Evolutionary conservation across 768 basidiomycete genomes (phyloP), one percentile per base, ranked within the genome.

Genomic region (Serendipita vermifera): DNA sequence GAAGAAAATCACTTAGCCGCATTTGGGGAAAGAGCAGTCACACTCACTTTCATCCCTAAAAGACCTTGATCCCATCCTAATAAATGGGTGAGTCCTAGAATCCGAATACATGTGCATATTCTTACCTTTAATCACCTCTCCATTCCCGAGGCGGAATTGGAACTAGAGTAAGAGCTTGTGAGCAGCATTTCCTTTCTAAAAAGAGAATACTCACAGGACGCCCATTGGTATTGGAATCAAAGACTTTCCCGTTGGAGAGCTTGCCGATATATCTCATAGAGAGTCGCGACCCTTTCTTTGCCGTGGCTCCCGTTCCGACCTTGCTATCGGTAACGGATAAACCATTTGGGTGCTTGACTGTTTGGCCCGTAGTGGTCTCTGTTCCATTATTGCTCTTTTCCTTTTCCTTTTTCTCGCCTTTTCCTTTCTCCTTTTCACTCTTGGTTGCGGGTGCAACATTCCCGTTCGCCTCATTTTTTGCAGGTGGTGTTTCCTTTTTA

Each of bases 211-310:
- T 64, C 65, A 94, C 87, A 24, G 91, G 89, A 63, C 85, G 83
- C 62, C 93, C 93, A 68, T 81, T 84, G 61, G 74, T 78, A 68
- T 91, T 91, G 61, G 76, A 73, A 70, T 92, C 89, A 61, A 91
- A 91, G 17, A 81, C 61, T 62, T 80, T 83, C 62, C 85, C 86
- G 59, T 82, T 80, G 54, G 71, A 68, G 38, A 96, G 74, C 72
- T 92, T 94, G 61, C 94, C 94, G 62, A 98, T 83, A 70, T 97
- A 98, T 57, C 94, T 76, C 84, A 98, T 87, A 55, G 73, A 73
- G 48, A 96, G 76, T 38, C 73, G 82, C 70, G 84, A 81, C 14
- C 93, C 93, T 56, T 81, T 79, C 75, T 93, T 96, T 15, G 87
- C 91, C 64, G 76, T 74, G 33, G 86, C 80, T n/a, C 94, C 94